Evolutionary conservation across 768 basidiomycete species (phyloP).

Genomic region (Hebeloma cylindrosporum): DNA sequence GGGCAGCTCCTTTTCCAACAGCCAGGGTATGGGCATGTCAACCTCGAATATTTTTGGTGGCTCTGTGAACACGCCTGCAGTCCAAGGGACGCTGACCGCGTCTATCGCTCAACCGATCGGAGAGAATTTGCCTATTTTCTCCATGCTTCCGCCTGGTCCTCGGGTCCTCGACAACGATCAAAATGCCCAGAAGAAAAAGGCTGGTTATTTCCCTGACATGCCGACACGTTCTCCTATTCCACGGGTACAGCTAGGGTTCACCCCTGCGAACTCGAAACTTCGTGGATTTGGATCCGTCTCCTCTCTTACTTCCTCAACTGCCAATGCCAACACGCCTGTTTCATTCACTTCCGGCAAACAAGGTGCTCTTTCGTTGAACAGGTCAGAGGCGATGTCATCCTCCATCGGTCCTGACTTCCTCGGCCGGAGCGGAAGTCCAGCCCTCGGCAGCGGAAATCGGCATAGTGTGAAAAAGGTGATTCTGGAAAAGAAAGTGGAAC

Average conservation of each 20-base stretch:
- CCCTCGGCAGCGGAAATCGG: slow-evolving; percentile 65
- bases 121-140: slow-evolving; percentile 70
- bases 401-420: slow-evolving; percentile 59
- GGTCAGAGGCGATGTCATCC: slow-evolving; percentile 44
- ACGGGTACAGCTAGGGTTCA: slow-evolving; percentile 63
- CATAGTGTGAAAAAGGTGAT: slow-evolving; percentile 94
- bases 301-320: slow-evolving; percentile 36
- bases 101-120: slow-evolving; percentile 88
- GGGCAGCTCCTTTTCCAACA: slow-evolving; percentile 26
- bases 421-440: slow-evolving; percentile 57
- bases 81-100: slow-evolving; percentile 67
- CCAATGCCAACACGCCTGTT: slow-evolving; percentile 37
- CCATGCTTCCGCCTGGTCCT: slow-evolving; percentile 71
- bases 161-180: slow-evolving; percentile 61
- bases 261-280: slow-evolving; percentile 65
- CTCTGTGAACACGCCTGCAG: slow-evolving; percentile 42
- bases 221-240: slow-evolving; percentile 72
- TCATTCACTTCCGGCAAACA: slow-evolving; percentile 57
- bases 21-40: slow-evolving; percentile 11
- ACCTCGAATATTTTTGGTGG: slow-evolving; percentile 26
- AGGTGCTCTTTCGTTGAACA: slow-evolving; percentile 53
- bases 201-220: slow-evolving; percentile 73
- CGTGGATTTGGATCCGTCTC: slow-evolving; percentile 66
- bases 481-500: slow-evolving; percentile 80
- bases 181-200: slow-evolving; percentile 68